Percentiles rank a stretch among this genome's conserved stretches.
phyloP scores from a whole-genome alignment of 2,329 filamentous ascomycete genomes.

The Dactylellina leptospora region DNA sequence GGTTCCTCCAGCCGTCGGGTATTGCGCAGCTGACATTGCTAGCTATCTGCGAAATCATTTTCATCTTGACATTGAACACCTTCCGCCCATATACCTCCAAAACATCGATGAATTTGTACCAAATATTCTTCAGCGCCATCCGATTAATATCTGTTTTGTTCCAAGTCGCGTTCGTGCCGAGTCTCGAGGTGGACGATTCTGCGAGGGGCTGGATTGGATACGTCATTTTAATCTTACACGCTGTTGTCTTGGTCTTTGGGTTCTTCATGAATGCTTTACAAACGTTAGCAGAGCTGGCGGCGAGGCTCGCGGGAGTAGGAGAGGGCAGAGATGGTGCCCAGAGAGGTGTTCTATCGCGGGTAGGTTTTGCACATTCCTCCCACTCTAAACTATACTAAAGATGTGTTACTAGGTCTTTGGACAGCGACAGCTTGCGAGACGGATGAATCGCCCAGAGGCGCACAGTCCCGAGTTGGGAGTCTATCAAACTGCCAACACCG shows the following conservation, averaged over 20 bases:
- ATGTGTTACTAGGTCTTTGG: constrained; percentile 74
- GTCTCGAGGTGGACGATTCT: constrained; percentile 78
- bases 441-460: constrained; percentile 69
- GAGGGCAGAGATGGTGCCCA: constrained; percentile 75
- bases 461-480: constrained; percentile 78
- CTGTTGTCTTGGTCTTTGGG: constrained; percentile 82
- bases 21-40: constrained; percentile 92
- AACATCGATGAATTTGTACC: constrained; percentile 97
- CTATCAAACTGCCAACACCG: constrained; percentile 79
- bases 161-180: constrained; percentile 84
- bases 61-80: constrained; percentile 84
- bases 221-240: constrained; percentile 85
- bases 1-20: constrained; percentile 89
- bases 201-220: constrained; percentile 96
- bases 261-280: constrained; percentile 93
- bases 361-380: constrained; percentile 9
- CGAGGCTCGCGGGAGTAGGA: constrained; percentile 81
- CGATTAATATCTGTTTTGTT: constrained; percentile 79
- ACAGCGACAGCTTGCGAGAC: constrained; percentile 83
- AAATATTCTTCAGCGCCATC: constrained; percentile 81
- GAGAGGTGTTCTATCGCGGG: constrained; percentile 83
- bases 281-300: constrained; percentile 86
- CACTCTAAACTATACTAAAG: background rate
- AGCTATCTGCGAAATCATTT: constrained; percentile 91
- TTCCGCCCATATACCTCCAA: constrained; percentile 89